phyloP scores from a whole-genome alignment of 2,329 filamentous ascomycete species.

The Neopestalotiopsis rosae region DNA sequence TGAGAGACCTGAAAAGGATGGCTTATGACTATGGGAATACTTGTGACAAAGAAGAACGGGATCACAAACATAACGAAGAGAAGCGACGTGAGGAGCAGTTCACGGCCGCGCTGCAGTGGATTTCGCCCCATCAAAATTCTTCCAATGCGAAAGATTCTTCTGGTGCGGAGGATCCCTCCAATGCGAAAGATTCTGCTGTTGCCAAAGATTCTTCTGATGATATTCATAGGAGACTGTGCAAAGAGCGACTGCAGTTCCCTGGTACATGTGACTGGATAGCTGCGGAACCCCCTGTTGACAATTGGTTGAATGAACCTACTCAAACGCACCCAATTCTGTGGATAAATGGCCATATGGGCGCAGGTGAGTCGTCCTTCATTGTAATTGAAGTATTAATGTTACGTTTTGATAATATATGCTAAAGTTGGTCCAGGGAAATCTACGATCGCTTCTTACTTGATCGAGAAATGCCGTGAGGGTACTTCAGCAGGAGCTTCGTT shows the following conservation, averaged over 20 bases:
- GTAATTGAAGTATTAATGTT: not conserved
- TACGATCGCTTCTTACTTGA: conserved; percentile 43
- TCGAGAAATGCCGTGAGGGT: conserved; percentile 35
- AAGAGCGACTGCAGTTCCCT: conserved; percentile 19
- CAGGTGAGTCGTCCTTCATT: conserved; percentile 30
- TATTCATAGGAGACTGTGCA: conserved; percentile 21
- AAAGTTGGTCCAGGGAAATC: conserved; percentile 42
- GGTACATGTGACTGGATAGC: conserved; percentile 30
- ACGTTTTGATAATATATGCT: not conserved
- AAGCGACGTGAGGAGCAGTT: conserved; percentile 23
- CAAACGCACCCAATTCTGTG: conserved; percentile 34
- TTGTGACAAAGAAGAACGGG: not conserved
- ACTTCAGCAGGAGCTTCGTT: conserved; percentile 13
- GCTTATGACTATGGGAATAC: not conserved
- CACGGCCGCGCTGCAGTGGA: conserved; percentile 23
- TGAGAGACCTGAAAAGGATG: not conserved
- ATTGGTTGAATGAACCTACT: conserved; percentile 25
- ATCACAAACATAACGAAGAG: not conserved
- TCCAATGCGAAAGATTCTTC: conserved; percentile 8
- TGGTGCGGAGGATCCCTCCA: too few relatives aligned
- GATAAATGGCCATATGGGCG: conserved; percentile 39
- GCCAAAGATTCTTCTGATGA: conserved; percentile 11
- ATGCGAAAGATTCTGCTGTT: too few relatives aligned
- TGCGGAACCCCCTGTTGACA: conserved; percentile 23
- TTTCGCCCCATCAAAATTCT: conserved; percentile 19